Evolutionary conservation across 257 asterid species (phyloP).

Genomic region (Salvia hispanica): DNA sequence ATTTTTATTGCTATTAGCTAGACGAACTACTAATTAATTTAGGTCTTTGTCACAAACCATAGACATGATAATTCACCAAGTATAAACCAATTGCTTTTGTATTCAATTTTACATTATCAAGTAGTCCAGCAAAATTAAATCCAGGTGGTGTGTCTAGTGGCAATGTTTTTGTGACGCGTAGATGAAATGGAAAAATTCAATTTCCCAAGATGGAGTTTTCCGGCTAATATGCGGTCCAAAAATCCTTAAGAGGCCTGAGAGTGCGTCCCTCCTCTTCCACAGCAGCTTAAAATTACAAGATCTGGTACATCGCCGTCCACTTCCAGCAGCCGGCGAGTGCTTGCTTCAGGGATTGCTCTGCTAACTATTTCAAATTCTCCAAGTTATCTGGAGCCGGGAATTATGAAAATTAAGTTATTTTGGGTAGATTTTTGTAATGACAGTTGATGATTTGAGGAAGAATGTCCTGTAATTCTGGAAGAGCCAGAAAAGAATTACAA

Average conservation of each 20-base stretch:
- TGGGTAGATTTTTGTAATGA: not conserved
- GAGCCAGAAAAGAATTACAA: not conserved
- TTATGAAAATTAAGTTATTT: not conserved
- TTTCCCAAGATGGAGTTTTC: too few species aligned
- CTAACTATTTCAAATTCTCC: slow-evolving; percentile 77
- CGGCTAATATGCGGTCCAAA: slow-evolving; percentile 26
- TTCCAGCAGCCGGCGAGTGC: slow-evolving; percentile 38
- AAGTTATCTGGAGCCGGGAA: slow-evolving; percentile 73
- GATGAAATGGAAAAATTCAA: too few species aligned
- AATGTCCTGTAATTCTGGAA: slow-evolving; percentile 54
- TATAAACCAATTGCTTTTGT: too few species aligned
- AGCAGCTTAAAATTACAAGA: slow-evolving; percentile 4
- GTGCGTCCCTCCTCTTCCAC: slow-evolving; percentile 27
- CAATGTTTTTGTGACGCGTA: too few species aligned
- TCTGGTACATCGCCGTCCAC: not conserved
- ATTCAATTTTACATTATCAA: too few species aligned
- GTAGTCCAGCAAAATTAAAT: too few species aligned
- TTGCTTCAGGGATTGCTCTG: slow-evolving; percentile 84
- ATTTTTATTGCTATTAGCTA: too few species aligned
- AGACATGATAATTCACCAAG: too few species aligned
- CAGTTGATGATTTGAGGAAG: slow-evolving; percentile 58
- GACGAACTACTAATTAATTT: too few species aligned
- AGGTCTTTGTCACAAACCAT: too few species aligned
- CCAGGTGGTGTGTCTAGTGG: too few species aligned
- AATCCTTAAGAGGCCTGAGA: slow-evolving; percentile 32